Conservation (phyloP, 768 basidiomycete species). For the Pulveroboletus sp. region DNA sequence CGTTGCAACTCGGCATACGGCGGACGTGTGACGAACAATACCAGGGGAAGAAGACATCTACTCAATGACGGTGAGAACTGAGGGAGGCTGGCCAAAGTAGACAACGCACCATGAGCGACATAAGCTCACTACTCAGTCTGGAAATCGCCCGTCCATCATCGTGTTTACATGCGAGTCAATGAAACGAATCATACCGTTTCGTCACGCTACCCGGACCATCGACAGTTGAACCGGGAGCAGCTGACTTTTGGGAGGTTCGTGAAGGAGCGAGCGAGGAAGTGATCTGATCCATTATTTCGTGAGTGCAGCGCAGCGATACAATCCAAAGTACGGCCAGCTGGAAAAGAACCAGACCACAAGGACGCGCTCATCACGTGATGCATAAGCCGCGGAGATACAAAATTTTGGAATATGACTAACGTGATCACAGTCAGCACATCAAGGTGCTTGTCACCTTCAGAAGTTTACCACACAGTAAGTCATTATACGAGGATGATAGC, state of each 20-base stretch:
- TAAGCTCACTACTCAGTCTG: slow-evolving; percentile 78
- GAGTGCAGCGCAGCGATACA: slow-evolving; percentile 17
- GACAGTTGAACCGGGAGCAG: slow-evolving; percentile 44
- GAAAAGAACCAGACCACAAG: slow-evolving; percentile 6
- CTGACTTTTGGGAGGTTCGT: slow-evolving; percentile 54
- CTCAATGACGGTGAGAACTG: slow-evolving; percentile 6
- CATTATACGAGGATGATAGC: no score
- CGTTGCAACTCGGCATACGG: not conserved
- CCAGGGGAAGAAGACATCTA: slow-evolving; percentile 89
- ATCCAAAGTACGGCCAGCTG: not conserved
- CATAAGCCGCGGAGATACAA: not conserved
- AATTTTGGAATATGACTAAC: not conserved
- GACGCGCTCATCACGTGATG: slow-evolving; percentile 33
- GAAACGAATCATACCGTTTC: slow-evolving; percentile 56
- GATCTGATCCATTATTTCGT: slow-evolving; percentile 62
- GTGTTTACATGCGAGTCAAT: not conserved
- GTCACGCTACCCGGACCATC: slow-evolving; percentile 74
- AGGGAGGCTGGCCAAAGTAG: not conserved
- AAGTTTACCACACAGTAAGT: no score
- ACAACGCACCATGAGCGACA: slow-evolving; percentile 78
- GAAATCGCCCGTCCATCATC: slow-evolving; percentile 2
- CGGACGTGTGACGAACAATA: slow-evolving; percentile 50
- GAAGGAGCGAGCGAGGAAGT: slow-evolving; percentile 57
- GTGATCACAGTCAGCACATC: not conserved
- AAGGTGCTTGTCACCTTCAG: no score